Conservation (phyloP, 352 stramenopile species). For the Plasmopara viticola region DNA sequence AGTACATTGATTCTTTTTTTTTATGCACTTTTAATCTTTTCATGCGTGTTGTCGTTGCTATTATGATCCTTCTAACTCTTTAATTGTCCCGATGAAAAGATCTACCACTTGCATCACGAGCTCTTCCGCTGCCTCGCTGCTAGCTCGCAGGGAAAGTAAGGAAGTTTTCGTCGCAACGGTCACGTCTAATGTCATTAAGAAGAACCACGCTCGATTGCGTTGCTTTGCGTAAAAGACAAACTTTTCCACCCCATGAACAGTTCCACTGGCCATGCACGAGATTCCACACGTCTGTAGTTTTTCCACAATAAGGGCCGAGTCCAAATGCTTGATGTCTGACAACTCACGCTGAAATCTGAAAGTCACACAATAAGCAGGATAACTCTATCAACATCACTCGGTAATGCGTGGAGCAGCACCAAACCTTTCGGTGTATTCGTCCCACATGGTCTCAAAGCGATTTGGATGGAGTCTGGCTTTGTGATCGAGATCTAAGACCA, state of each 20-base stretch:
- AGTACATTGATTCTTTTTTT: slow-evolving; percentile 22
- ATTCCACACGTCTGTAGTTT: slow-evolving; percentile 42
- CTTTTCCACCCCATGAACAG: slow-evolving; percentile 59
- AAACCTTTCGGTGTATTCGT: slow-evolving; percentile 65
- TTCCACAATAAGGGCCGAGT: slow-evolving; percentile 20
- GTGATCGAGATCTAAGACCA: slow-evolving; percentile 36
- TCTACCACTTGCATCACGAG: slow-evolving; percentile 43
- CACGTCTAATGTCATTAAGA: slow-evolving; percentile 49
- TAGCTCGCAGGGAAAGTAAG: slow-evolving; percentile 39
- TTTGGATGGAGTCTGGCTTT: slow-evolving; percentile 46
- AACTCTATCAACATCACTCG: too few species aligned
- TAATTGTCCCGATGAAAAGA: slow-evolving; percentile 22
- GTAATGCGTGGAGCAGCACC: background rate
- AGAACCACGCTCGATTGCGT: slow-evolving; percentile 34
- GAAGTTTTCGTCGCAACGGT: slow-evolving; percentile 30
- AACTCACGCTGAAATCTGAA: slow-evolving; percentile 32
- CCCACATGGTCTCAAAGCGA: slow-evolving; percentile 71
- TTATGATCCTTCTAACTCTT: slow-evolving; percentile 7
- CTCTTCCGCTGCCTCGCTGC: slow-evolving; percentile 37
- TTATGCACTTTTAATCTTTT: background rate
- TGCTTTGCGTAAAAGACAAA: slow-evolving; percentile 77
- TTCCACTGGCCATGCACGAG: slow-evolving; percentile 69
- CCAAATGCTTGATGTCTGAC: slow-evolving; percentile 11
- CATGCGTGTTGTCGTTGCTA: background rate
- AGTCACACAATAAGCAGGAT: slow-evolving; percentile 1